Percentiles rank a stretch among this genome's conserved stretches.
phyloP scores from a whole-genome alignment of 164 flowering plant genomes.

The Macadamia integrifolia region DNA sequence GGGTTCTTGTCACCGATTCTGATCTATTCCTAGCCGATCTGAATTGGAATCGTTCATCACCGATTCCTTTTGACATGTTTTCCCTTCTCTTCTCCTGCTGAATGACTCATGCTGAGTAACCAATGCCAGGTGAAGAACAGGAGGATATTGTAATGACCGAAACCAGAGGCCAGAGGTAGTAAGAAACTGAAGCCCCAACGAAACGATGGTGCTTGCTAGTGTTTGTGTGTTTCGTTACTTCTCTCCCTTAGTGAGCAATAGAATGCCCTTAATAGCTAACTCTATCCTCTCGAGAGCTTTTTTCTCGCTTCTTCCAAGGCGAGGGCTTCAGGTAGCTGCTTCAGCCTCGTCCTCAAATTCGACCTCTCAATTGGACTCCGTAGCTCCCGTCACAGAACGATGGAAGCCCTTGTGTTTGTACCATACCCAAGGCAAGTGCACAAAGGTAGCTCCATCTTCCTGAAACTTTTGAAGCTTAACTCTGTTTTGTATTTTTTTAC shows the following conservation, averaged over 20 bases:
- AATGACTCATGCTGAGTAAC: conserved; percentile 78
- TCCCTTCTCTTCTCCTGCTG: conserved; percentile 30
- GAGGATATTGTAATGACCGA: conserved; percentile 87
- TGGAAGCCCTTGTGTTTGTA: conserved; percentile 86
- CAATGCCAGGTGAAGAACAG: conserved; percentile 95
- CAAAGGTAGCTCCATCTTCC: conserved; percentile 36
- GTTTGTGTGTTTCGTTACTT: conserved; percentile 6
- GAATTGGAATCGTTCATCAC: too few species aligned
- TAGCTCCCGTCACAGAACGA: conserved; percentile 10
- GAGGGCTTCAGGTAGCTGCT: conserved; percentile 7
- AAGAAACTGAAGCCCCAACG: too few species aligned
- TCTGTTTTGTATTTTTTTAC: neutral
- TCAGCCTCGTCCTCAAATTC: conserved; percentile 10
- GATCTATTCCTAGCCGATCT: too few species aligned
- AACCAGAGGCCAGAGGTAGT: conserved; percentile 31
- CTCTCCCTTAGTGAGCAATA: conserved; percentile 10
- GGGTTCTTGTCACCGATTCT: neutral
- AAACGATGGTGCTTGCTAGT: conserved; percentile 17
- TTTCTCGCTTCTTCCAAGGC: conserved; percentile 7
- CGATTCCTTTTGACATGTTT: too few species aligned
- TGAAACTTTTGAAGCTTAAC: neutral
- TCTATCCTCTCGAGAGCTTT: conserved; percentile 1
- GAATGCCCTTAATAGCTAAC: neutral
- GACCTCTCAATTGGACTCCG: neutral
- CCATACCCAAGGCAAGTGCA: conserved; percentile 74